Evolutionary conservation across 768 basidiomycete species (phyloP).

Genomic region (Suillus fuscotomentosus): DNA sequence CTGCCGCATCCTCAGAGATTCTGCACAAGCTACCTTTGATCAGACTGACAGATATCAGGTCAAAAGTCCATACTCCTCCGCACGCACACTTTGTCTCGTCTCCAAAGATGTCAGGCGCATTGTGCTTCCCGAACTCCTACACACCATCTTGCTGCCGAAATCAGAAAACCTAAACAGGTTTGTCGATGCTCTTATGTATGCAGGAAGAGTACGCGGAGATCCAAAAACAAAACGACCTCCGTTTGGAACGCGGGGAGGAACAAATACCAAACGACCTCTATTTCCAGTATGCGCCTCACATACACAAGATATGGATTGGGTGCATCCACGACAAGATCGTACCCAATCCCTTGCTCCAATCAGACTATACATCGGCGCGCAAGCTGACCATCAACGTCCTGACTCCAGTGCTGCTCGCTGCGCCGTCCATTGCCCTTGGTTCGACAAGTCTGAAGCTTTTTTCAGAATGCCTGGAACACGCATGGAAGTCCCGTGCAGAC

Average conservation of each 20-base stretch:
- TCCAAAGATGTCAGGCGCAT: constrained; percentile 31
- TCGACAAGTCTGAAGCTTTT: constrained; percentile 32
- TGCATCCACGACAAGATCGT: neutral
- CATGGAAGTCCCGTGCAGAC: constrained; percentile 1
- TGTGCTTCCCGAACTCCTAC: constrained; percentile 39
- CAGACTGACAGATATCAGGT: neutral
- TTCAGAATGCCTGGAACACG: constrained; percentile 27
- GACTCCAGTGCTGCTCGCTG: constrained; percentile 4
- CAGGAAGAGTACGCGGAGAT: constrained; percentile 17
- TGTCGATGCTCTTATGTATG: constrained; percentile 30
- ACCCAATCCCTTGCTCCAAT: constrained; percentile 14
- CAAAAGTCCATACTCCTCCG: constrained; percentile 19
- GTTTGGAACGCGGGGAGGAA: neutral
- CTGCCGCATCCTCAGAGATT: constrained; percentile 33
- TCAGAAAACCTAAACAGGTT: constrained; percentile 19
- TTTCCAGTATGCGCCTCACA: constrained; percentile 29
- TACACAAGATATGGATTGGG: constrained; percentile 37
- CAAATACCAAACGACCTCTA: constrained; percentile 19
- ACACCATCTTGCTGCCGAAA: constrained; percentile 33
- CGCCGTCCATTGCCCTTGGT: constrained; percentile 28
- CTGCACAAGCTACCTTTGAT: constrained; percentile 21
- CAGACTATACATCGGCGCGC: neutral
- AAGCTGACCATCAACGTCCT: constrained; percentile 22
- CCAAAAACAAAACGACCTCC: neutral
- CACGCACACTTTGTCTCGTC: constrained; percentile 31